Conservation (phyloP, 768 basidiomycete species). For the Podaxis sp. region DNA sequence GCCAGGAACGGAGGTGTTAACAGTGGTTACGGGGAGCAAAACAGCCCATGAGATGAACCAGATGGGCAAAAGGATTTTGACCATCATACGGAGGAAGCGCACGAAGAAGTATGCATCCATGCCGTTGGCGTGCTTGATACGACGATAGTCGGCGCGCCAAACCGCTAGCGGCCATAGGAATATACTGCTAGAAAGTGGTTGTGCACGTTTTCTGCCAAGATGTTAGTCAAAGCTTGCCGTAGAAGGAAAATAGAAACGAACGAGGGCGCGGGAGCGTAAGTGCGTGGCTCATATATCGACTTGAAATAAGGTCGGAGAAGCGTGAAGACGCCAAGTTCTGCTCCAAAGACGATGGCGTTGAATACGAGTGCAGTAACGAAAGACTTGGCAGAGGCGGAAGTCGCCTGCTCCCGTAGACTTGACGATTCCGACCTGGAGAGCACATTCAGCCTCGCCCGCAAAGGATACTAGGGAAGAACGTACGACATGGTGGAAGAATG, state of each 20-base stretch:
- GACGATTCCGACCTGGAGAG: constrained; percentile 30
- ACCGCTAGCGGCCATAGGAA: constrained; percentile 68
- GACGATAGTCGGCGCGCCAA: constrained; percentile 54
- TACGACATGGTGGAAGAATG: constrained; percentile 4
- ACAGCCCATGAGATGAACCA: constrained; percentile 89
- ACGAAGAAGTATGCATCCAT: constrained; percentile 93
- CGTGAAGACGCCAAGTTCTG: constrained; percentile 75
- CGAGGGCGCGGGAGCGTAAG: constrained; percentile 50
- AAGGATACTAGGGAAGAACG: neutral
- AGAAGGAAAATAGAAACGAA: constrained; percentile 19
- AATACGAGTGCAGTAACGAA: constrained; percentile 85
- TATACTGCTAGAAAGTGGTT: constrained; percentile 43
- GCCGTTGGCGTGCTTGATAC: constrained; percentile 67
- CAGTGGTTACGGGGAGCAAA: constrained; percentile 71
- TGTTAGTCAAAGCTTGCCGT: neutral
- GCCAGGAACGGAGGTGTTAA: constrained; percentile 40
- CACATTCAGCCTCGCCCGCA: neutral
- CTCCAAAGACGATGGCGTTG: constrained; percentile 70
- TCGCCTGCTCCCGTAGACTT: constrained; percentile 29
- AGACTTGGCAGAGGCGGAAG: constrained; percentile 64
- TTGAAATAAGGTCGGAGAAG: constrained; percentile 81
- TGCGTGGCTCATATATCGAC: constrained; percentile 84
- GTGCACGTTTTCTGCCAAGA: constrained; percentile 49
- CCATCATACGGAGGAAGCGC: constrained; percentile 83
- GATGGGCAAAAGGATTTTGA: constrained; percentile 79